phyloP scores from a whole-genome alignment of 1,139 yeast species.

The Diutina rugosa region DNA sequence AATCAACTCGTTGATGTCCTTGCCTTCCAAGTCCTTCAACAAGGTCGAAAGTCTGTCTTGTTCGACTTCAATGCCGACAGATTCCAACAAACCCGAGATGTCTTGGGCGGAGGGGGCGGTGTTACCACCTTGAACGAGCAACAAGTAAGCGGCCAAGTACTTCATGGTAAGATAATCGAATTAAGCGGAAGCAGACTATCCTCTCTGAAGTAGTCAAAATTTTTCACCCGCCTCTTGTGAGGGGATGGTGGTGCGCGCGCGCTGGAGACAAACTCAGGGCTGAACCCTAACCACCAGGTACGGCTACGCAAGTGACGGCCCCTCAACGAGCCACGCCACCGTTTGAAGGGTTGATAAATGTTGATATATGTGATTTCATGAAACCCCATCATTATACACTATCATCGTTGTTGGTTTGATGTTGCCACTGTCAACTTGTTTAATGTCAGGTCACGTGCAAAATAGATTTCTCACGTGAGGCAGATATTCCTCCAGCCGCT shows the following conservation, averaged over 20 bases:
- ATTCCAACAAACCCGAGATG: conserved; percentile 55
- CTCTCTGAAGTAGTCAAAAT: conserved; percentile 12
- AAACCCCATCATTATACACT: neutral
- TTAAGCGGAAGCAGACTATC: conserved; percentile 15
- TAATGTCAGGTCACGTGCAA: neutral
- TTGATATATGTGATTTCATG: neutral
- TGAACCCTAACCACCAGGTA: neutral
- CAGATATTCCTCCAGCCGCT: neutral
- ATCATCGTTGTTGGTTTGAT: neutral
- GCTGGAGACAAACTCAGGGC: neutral
- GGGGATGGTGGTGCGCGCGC: neutral
- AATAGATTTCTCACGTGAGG: neutral
- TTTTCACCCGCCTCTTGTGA: neutral
- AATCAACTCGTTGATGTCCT: conserved; percentile 60
- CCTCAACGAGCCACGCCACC: neutral
- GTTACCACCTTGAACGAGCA: conserved; percentile 80
- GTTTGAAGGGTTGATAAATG: neutral
- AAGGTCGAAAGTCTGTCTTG: conserved; percentile 56
- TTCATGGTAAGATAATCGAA: conserved; percentile 39
- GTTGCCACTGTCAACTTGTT: neutral
- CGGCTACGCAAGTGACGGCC: neutral
- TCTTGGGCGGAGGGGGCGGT: conserved; percentile 65
- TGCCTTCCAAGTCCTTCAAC: conserved; percentile 65
- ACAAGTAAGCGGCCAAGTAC: conserved; percentile 85
- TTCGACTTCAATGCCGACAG: conserved; percentile 74